Base-by-base conservation (phyloP, 805 yeast species). In the Kregervanrija pseudodelftensis region DNA sequence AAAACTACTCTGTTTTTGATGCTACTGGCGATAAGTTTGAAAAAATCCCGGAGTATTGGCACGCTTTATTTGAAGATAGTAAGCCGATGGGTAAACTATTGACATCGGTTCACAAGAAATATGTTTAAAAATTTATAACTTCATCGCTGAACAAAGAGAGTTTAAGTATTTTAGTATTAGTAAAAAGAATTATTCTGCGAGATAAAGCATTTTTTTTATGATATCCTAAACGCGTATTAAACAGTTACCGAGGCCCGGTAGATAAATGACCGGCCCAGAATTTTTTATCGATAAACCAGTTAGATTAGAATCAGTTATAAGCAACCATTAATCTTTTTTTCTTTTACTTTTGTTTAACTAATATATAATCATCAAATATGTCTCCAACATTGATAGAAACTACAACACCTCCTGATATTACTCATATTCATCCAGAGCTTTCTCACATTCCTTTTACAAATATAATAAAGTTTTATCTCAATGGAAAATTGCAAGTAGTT, bases 71-170 rank as follows among this genome's bases (percentile, higher is more conserved):
- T 58, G 50, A 54, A 15, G 72, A 72, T 44, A 52, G 55, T 30
- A 77, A 77, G 60, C 54, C 58, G 43, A 64, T 53, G 22, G 84
- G 83, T 45, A 78, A 77, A 54, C 64, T 73, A 52, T 57, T 77
- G 38, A 72, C 82, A 7, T 22, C 7, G 28, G 28, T 22, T 7
- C 8, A 22, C 28, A 7, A 22, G 28, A 22, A 22, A 22, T 22
- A 22, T 5, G 8, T 22, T 22, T 22, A 22, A 22, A 22, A 22
- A 2, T 4, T 22, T 22, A 8, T 22, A 22, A 22, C 28, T 22
- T 22, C 28, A 7, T 22, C 7, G 2, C 4, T 22, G 28, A 22
- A 22, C 8, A 22, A 4, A 22, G 7, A 5, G 7, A 4, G 4
- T 22, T 22, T 22, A 5, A 5, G 28, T 22, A 22, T 22, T 22